Evolutionary conservation across 768 basidiomycete species (phyloP), one percentile per base, ranked within the genome.

Genomic region (Hygrocybe coccinea): DNA sequence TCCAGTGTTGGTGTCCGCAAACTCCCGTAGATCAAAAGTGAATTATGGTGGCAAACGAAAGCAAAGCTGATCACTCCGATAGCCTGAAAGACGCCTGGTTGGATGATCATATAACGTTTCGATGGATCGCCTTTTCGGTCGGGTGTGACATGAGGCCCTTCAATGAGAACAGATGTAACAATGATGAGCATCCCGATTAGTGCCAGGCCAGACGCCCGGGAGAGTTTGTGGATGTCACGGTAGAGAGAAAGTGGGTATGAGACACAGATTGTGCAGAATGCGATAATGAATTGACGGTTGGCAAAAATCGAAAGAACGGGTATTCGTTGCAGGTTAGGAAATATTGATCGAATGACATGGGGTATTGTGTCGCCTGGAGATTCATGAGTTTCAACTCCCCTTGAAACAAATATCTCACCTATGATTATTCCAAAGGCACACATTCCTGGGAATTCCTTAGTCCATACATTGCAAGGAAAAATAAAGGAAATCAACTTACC

Each of bases 361-460:
- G 97, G 94, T 64, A 98, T 87, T 8, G 95, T 95, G 72, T 99
- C 97, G 59, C 97, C 94, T 60, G 37, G 21, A 48, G 35, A 11
- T 15, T 5, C 34, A 17, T 22, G 15, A 19, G 38, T n/a, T 53
- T 37, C 14, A 2, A 21, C 14, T 21, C 14, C 19, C 6, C 14
- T 15, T 17, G 6, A 8, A 17, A 38, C 15, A 41, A 43, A 22
- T 2, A n/a, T 15, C 51, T 11, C 24, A 54, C 59, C 59, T 53
- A 97, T 92, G 62, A 98, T 97, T 63, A 98, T 95, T 25, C 93
- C 91, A 68, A 97, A 98, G 0, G 95, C 95, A 61, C 93, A 95
- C 94, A 97, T 97, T 41, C 95, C 91, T 90, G 57, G 21, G n/a
- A 38, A 36, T 2, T 34, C 43, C 61, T n/a, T n/a, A 63, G 55